These are phyloP conservation scores for Syzygium jambos DNA, from an alignment of 345 rosid genomes.

Conservation along the genomic window DNA sequence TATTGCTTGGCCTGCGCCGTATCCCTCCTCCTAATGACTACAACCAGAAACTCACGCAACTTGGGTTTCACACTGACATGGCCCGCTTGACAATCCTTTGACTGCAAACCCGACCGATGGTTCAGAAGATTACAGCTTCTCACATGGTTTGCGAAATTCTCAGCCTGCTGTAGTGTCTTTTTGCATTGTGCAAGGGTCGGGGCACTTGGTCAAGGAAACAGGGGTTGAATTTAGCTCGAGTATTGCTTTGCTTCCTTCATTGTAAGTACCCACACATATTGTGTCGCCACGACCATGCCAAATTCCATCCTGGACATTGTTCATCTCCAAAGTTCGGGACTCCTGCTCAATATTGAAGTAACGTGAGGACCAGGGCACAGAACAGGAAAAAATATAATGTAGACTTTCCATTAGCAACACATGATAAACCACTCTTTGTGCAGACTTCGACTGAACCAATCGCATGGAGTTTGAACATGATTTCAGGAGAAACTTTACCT, in stretches of 20 bases:
- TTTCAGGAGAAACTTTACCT: slow-evolving; percentile 31
- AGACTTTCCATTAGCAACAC: neutral
- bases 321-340: no score
- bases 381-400: neutral
- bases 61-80: neutral
- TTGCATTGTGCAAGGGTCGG: no score
- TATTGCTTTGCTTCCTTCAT: no score
- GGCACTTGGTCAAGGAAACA: no score
- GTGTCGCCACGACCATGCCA: no score
- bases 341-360: slow-evolving; percentile 31
- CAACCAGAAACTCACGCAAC: neutral
- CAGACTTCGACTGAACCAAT: neutral
- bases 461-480: neutral
- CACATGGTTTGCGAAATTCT: no score
- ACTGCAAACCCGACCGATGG: no score
- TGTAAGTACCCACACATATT: no score
- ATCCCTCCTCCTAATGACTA: neutral
- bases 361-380: neutral
- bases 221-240: no score
- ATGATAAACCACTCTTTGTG: neutral
- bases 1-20: neutral
- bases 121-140: no score
- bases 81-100: neutral
- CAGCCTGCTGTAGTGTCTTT: no score
- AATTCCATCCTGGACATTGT: no score